Percentiles rank a stretch among this genome's conserved stretches.
Conservation (phyloP, 495 filamentous ascomycete genomes). For the Penicillium lividum region DNA sequence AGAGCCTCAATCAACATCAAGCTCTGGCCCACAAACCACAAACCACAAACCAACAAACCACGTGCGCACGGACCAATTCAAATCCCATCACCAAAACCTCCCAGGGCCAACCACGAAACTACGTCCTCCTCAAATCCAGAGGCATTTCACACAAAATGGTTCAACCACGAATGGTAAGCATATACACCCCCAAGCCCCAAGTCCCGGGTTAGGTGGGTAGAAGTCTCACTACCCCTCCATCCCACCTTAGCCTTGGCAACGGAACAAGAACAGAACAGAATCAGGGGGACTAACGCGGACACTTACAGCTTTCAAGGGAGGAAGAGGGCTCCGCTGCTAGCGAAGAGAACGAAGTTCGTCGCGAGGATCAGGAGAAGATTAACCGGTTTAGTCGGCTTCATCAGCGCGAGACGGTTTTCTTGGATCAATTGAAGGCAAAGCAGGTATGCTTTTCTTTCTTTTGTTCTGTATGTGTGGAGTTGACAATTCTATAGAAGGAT, state of each 20-base stretch:
- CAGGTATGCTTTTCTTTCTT: constrained; percentile 56
- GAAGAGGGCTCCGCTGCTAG: constrained; percentile 70
- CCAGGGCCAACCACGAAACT: not conserved
- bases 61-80: not conserved
- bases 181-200: not conserved
- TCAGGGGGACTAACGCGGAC: not conserved
- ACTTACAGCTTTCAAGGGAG: constrained; percentile 78
- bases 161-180: constrained; percentile 44
- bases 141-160: constrained; percentile 35
- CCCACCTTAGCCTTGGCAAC: constrained; percentile 11
- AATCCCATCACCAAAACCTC: not conserved
- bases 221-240: not conserved
- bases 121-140: not conserved
- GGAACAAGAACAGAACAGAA: constrained; percentile 6
- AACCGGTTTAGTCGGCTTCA: constrained; percentile 96
- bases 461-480: not conserved
- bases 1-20: not conserved
- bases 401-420: constrained; percentile 73
- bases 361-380: constrained; percentile 98
- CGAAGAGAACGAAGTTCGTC: constrained; percentile 86
- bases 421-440: constrained; percentile 81
- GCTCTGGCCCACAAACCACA: not conserved
- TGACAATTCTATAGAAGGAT: constrained; percentile 69
- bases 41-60: not conserved
- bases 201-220: too few species aligned